Evolutionary conservation across 108 stramenopile species (phyloP).

Genomic region (Nitzschia sp.): DNA sequence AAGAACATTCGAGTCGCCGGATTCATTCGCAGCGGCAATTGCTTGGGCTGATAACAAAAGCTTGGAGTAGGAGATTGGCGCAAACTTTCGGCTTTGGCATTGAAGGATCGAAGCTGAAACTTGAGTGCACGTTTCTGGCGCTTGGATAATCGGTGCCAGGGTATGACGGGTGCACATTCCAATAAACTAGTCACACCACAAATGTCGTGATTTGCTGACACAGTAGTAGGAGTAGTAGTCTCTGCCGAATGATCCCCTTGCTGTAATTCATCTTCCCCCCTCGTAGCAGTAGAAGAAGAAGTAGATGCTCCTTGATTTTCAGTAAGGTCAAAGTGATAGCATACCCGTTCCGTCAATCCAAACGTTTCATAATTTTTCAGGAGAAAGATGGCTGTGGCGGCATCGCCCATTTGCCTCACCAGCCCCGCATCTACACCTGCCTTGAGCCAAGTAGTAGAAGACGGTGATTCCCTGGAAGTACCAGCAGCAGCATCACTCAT

Average conservation of each 20-base stretch:
- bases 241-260: not conserved
- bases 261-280: not conserved
- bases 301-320: slow-evolving; percentile 24
- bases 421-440: not conserved
- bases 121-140: slow-evolving; percentile 40
- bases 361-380: slow-evolving; percentile 65
- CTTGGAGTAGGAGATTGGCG: slow-evolving; percentile 25
- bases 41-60: slow-evolving; percentile 62
- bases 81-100: slow-evolving; percentile 37
- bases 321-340: slow-evolving; percentile 83
- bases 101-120: slow-evolving; percentile 59
- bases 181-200: slow-evolving; percentile 72
- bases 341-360: slow-evolving; percentile 75
- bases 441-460: not conserved
- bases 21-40: slow-evolving; percentile 63
- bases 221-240: slow-evolving; percentile 1
- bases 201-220: no score
- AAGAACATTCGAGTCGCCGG: slow-evolving; percentile 70
- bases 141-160: slow-evolving; percentile 30
- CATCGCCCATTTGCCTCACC: not conserved
- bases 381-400: slow-evolving; percentile 52
- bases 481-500: slow-evolving; percentile 4
- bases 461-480: not conserved
- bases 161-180: slow-evolving; percentile 55
- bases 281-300: not conserved